Evolutionary conservation across 495 filamentous ascomycete species (phyloP).

Genomic region (Chaetomium tenue): DNA sequence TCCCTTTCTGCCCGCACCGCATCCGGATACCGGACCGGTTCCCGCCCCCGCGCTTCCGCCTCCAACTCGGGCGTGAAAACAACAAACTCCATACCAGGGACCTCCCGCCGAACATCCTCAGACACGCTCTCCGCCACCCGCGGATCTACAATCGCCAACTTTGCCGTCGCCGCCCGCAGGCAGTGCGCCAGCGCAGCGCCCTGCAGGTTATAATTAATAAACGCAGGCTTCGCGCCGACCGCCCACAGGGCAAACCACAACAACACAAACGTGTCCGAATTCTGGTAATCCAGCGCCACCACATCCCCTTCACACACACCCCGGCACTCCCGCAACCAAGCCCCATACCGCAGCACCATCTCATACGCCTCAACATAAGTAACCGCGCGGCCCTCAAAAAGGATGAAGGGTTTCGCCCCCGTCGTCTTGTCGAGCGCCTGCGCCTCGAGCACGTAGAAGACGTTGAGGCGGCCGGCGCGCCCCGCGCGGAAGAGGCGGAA

Average conservation of each 20-base stretch:
- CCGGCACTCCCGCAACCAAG: conserved; percentile 70
- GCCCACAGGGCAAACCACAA: conserved; percentile 48
- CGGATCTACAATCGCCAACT: conserved; percentile 79
- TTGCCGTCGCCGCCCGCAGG: conserved; percentile 76
- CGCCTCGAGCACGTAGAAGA: conserved; percentile 78
- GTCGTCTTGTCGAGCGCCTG: conserved; percentile 58
- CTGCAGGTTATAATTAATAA: conserved; percentile 56
- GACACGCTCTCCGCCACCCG: conserved; percentile 52
- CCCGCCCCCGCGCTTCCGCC: conserved; percentile 51
- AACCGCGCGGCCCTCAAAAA: conserved; percentile 71
- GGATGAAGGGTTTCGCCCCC: conserved; percentile 59
- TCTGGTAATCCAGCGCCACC: conserved; percentile 84
- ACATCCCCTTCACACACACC: conserved; percentile 70
- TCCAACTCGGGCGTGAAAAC: conserved; percentile 60
- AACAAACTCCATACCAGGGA: conserved; percentile 54
- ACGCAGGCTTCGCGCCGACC: conserved; percentile 43
- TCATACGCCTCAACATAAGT: conserved; percentile 77
- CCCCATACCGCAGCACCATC: conserved; percentile 68
- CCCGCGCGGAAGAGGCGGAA: conserved; percentile 45
- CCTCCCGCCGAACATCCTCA: conserved; percentile 41
- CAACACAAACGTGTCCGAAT: conserved; percentile 75
- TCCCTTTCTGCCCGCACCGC: conserved; percentile 52
- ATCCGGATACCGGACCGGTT: conserved; percentile 60
- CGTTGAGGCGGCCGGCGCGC: conserved; percentile 60
- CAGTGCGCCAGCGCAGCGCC: conserved; percentile 51